Evolutionary conservation across 2,329 filamentous ascomycete genomes (phyloP).

Genomic region (Fusarium irregulare): DNA sequence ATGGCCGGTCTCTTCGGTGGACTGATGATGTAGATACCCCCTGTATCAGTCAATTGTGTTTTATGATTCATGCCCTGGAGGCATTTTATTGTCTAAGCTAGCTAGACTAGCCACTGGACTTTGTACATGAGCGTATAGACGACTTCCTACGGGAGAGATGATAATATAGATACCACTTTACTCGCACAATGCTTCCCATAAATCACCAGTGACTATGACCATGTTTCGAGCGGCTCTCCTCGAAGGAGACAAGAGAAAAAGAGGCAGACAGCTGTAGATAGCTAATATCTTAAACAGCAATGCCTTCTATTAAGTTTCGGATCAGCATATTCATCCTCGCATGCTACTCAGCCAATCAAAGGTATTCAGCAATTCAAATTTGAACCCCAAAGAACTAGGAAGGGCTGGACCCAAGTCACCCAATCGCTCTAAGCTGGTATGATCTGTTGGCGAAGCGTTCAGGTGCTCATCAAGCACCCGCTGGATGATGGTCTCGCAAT

Average conservation of each 20-base stretch:
- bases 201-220: not conserved
- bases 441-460: constrained; percentile 49
- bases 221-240: not conserved
- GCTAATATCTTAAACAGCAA: not conserved
- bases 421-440: constrained; percentile 35
- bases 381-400: constrained; percentile 51
- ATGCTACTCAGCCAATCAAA: constrained; percentile 47
- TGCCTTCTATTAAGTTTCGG: not conserved
- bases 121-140: constrained; percentile 15
- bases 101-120: constrained; percentile 23
- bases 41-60: constrained; percentile 4
- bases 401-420: constrained; percentile 53
- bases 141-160: constrained; percentile 9
- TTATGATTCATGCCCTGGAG: constrained; percentile 24
- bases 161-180: constrained; percentile 10
- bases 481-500: constrained; percentile 60
- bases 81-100: constrained; percentile 24
- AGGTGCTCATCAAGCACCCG: constrained; percentile 62
- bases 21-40: constrained; percentile 34
- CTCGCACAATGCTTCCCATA: not conserved
- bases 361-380: constrained; percentile 61
- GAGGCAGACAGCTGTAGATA: not conserved
- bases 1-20: constrained; percentile 41
- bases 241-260: not conserved
- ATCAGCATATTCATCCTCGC: not conserved